A percentile compares a stretch with the other conserved stretches of the same genome.
Conservation (phyloP, 257 asterid species). For the Capsicum pubescens region DNA sequence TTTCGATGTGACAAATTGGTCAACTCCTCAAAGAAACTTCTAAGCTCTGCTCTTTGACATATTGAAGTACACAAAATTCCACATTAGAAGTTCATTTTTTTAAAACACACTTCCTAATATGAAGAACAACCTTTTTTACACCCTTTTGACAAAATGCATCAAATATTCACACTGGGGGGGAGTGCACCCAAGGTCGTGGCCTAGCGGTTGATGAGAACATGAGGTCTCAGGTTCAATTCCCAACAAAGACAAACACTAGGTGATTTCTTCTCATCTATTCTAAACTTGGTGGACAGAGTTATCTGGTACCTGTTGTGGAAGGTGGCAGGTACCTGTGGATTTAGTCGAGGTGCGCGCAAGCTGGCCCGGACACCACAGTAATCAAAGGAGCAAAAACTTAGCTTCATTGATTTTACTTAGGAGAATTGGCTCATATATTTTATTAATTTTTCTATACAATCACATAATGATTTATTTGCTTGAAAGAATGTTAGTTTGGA, state of each 20-base stretch:
- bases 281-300: no score
- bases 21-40: constrained; percentile 11
- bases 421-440: background rate
- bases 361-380: background rate
- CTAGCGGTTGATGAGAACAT: no score
- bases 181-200: no score
- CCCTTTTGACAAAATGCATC: background rate
- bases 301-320: no score
- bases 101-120: background rate
- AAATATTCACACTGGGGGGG: background rate
- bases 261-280: no score
- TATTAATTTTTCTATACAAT: background rate
- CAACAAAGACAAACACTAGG: no score
- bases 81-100: background rate
- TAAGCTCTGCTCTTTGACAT: background rate
- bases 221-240: no score
- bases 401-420: background rate
- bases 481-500: background rate
- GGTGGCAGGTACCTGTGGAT: no score
- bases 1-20: background rate
- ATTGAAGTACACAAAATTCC: background rate
- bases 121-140: background rate
- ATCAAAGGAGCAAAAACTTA: background rate
- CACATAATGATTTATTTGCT: background rate
- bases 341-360: no score